phyloP scores from a whole-genome alignment of 176 grass and related monocot genomes.

The Neostapfia colusana region DNA sequence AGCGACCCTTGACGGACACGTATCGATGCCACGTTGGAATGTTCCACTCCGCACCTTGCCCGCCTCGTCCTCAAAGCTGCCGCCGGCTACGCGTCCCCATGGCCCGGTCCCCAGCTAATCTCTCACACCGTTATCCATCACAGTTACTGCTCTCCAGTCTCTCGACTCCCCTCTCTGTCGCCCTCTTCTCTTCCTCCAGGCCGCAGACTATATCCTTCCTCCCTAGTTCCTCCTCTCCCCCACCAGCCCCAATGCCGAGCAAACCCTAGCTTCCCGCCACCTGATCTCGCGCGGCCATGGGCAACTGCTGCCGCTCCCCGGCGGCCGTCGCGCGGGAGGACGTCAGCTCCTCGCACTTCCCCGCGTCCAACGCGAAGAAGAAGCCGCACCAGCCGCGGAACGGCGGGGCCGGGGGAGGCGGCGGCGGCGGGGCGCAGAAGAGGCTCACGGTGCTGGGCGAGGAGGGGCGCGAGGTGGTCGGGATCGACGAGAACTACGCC shows the following conservation, averaged over 20 bases:
- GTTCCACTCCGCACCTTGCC: slow-evolving; percentile 7
- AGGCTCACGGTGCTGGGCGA: slow-evolving; percentile 71
- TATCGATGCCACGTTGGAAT: slow-evolving; percentile 24
- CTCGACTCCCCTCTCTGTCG: neutral
- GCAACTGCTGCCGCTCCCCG: slow-evolving; percentile 97
- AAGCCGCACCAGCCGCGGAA: slow-evolving; percentile 62
- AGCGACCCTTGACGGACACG: neutral
- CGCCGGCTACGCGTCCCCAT: slow-evolving; percentile 41
- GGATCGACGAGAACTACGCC: slow-evolving; percentile 82
- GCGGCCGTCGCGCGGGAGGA: slow-evolving; percentile 90
- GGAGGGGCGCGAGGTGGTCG: slow-evolving; percentile 45
- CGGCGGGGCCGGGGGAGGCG: slow-evolving; percentile 33
- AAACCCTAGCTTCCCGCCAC: slow-evolving; percentile 50
- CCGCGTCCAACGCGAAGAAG: slow-evolving; percentile 52
- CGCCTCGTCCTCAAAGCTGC: slow-evolving; percentile 27
- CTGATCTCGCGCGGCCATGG: slow-evolving; percentile 60
- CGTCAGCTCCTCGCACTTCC: slow-evolving; percentile 75
- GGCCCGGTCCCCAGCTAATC: slow-evolving; percentile 7
- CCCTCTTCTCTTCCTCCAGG: slow-evolving; percentile 15
- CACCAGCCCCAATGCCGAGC: slow-evolving; percentile 44
- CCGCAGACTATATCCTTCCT: slow-evolving; percentile 13
- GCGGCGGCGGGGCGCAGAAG: slow-evolving; percentile 49
- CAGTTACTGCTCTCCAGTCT: slow-evolving; percentile 41
- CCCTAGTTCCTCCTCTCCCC: neutral
- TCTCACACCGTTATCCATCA: slow-evolving; percentile 46